Percentiles rank a stretch among this genome's conserved stretches.
Conservation (phyloP, 768 basidiomycete genomes). For the Basidioascus undulatus region DNA sequence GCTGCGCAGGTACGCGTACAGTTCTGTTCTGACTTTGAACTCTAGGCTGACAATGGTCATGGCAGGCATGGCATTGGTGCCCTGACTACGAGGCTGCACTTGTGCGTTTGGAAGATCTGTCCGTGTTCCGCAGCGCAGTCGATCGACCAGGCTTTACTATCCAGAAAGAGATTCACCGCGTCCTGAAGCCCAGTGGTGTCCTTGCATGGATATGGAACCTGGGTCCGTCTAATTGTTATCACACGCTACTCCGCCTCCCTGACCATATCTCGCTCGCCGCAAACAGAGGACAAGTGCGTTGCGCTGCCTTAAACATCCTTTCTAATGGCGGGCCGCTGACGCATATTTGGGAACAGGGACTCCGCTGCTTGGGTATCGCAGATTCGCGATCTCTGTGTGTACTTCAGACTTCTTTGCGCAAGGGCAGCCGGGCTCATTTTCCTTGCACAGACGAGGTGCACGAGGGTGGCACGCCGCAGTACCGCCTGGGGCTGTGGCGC, state of each 20-base stretch:
- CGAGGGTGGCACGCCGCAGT: conserved; percentile 45
- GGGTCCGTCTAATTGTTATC: conserved; percentile 15
- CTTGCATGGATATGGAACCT: conserved; percentile 73
- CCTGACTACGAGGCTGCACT: conserved; percentile 49
- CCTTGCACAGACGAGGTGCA: conserved; percentile 10
- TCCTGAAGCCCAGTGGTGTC: conserved; percentile 49
- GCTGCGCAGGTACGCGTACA: not conserved
- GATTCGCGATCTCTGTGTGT: conserved; percentile 44
- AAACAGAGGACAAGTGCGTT: not conserved
- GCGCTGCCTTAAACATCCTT: not conserved
- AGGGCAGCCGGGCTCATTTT: too few relatives aligned
- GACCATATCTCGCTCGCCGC: too few relatives aligned
- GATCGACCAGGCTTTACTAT: not conserved
- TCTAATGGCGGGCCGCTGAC: not conserved
- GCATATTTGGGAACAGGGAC: conserved; percentile 20
- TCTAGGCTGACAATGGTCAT: conserved; percentile 1
- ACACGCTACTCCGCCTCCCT: not conserved
- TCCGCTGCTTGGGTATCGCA: conserved; percentile 46
- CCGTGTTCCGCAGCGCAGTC: not conserved
- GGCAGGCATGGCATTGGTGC: conserved; percentile 83
- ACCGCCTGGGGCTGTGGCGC: conserved; percentile 51
- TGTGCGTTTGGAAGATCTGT: conserved; percentile 12
- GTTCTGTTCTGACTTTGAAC: not conserved
- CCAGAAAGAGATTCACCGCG: conserved; percentile 44
- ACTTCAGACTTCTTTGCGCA: too few relatives aligned